Base-by-base conservation (phyloP, 352 stramenopile genomes). In the Pythium aquatile region DNA sequence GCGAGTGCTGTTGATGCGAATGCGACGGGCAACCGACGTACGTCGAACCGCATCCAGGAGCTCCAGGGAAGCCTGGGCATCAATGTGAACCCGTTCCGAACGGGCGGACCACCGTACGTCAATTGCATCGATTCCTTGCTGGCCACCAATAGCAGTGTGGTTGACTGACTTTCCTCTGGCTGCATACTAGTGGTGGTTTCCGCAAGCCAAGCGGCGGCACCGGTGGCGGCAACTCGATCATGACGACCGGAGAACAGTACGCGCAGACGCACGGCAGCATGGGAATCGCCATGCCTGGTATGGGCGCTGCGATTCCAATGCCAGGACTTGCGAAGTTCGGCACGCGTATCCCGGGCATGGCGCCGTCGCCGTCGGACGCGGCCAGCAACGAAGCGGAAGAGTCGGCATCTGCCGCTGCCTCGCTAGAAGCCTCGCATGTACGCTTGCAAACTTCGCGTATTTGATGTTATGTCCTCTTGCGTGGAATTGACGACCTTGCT, bases 231-330 rank as follows among this genome's bases (percentile, higher is more conserved):
- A 65, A 58, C 56, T 89, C 82, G 39, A 93, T 93, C 47, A 92
- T 95, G 81, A 89, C 74, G 44, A 95, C 87, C 6, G 87, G 87
- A 13, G 87, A 95, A 54, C 78, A 91, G 63, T 95, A 94, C 63
- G 82, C 72, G 66, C 73, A 91, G 47, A 79, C 63, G 24, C 75
- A 88, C 54, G 79, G 89, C 52, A 73, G 76, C 35, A 88, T 88
- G 75, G 85, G 85, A 13, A 78, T 93, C 9, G 70, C 81, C 3
- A 91, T 95, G 80, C 87, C 87, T 2, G 87, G 84, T 10, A 91
- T 95, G 81, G 84, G 83, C 0, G 83, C 82, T 4, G 87, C 83
- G 7, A 86, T 95, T 63, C 87, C 87, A 0, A 95, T 95, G 87
- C 84, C 86, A 16, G 87, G 87, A 9, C 65, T 95, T 13, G 78